Percentiles rank a stretch among this genome's conserved stretches.
phyloP scores from a whole-genome alignment of 2,329 filamentous ascomycete genomes.

The Leptographium radiaticola region DNA sequence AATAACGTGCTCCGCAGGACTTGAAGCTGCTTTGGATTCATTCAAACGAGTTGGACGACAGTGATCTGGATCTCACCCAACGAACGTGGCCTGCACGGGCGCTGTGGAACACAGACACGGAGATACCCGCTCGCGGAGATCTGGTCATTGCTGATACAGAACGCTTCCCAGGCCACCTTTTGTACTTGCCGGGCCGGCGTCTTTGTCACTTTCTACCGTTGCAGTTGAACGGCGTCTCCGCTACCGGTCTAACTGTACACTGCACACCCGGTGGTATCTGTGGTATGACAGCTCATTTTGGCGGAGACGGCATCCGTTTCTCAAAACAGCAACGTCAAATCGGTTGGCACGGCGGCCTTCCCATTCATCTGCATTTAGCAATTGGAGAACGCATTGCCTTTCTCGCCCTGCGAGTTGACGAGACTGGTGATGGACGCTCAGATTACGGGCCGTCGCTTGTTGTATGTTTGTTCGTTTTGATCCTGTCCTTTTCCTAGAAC shows the following conservation, averaged over 20 bases:
- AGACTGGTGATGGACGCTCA: background rate
- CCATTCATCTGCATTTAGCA: background rate
- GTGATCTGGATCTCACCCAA: background rate
- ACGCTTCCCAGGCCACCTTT: slow-evolving; percentile 2
- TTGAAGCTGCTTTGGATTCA: slow-evolving; percentile 1
- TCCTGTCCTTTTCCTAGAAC: background rate
- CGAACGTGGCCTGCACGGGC: slow-evolving; percentile 1
- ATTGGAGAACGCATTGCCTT: slow-evolving; percentile 2
- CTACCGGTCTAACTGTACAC: slow-evolving; percentile 4
- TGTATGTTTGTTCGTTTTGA: background rate
- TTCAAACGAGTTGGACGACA: background rate
- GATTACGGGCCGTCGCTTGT: background rate
- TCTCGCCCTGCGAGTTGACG: background rate
- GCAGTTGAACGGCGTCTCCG: background rate
- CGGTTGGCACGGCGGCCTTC: slow-evolving; percentile 2
- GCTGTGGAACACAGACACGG: slow-evolving; percentile 3
- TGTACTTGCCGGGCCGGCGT: slow-evolving; percentile 3
- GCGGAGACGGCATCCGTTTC: slow-evolving; percentile 1
- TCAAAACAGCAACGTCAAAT: slow-evolving; percentile 3
- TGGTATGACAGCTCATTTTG: slow-evolving; percentile 5
- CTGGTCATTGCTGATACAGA: slow-evolving; percentile 2
- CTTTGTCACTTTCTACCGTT: slow-evolving; percentile 7
- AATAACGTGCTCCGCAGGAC: background rate
- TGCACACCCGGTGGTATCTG: background rate
- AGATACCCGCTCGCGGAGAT: background rate